These are phyloP conservation scores for Venturia effusa DNA, from an alignment of 2,329 filamentous ascomycete species.

Conservation along the genomic window DNA sequence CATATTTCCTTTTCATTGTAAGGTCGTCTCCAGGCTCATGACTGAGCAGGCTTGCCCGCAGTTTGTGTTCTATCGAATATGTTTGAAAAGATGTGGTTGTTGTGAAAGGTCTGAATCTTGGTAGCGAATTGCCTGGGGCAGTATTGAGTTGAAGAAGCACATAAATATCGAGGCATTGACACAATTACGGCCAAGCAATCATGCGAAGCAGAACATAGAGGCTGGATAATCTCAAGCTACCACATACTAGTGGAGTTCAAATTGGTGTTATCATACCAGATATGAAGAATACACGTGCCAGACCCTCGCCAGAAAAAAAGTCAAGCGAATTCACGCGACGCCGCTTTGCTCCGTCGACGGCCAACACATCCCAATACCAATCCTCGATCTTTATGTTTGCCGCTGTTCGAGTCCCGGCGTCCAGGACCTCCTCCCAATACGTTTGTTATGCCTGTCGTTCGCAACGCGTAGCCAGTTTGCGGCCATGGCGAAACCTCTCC, in stretches of 20 bases:
- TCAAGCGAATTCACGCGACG: background rate
- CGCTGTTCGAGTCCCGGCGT: background rate
- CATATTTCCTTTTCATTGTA: conserved; percentile 8
- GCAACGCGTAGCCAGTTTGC: background rate
- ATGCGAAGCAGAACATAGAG: background rate
- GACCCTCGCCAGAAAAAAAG: background rate
- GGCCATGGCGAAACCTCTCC: background rate
- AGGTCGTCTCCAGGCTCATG: conserved; percentile 42
- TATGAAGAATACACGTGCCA: background rate
- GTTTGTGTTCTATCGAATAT: background rate
- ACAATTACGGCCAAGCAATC: background rate
- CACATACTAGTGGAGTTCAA: background rate
- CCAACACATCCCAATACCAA: background rate
- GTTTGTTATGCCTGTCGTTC: background rate
- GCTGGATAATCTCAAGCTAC: background rate
- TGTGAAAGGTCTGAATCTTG: background rate
- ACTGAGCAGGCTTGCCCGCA: conserved; percentile 7
- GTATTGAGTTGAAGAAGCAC: background rate
- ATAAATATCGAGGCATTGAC: background rate
- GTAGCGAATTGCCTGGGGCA: background rate
- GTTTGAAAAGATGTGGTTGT: background rate
- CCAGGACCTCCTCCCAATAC: background rate
- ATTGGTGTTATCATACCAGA: background rate
- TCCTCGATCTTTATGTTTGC: background rate
- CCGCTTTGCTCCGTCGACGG: background rate